Percentiles rank a stretch among this genome's conserved stretches.
These are phyloP conservation scores for Copromyces sp. DNA, from an alignment of 495 filamentous ascomycete species.

Conservation along the genomic window DNA sequence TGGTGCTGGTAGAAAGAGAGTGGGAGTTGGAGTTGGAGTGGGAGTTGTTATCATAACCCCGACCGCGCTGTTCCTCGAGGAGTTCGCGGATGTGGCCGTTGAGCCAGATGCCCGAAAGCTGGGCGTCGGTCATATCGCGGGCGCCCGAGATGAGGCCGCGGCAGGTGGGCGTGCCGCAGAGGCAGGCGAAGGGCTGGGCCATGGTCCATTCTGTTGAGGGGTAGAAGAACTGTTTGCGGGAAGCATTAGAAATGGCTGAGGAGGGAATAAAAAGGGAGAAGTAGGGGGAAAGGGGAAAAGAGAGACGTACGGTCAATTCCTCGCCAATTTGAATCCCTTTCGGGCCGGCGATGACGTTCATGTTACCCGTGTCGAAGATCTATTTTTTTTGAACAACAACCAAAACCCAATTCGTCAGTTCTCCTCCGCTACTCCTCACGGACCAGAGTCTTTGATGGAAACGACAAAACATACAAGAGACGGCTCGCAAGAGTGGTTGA, in stretches of 20 bases:
- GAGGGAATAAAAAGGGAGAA: not conserved
- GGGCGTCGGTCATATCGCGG: slow-evolving; percentile 34
- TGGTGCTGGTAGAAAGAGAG: slow-evolving; percentile 5
- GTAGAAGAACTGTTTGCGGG: slow-evolving; percentile 51
- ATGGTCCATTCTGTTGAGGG: slow-evolving; percentile 68
- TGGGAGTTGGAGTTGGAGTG: too few relatives aligned
- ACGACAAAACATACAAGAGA: slow-evolving; percentile 37
- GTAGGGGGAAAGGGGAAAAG: not conserved
- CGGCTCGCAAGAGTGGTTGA: slow-evolving; percentile 65
- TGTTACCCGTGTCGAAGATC: slow-evolving; percentile 57
- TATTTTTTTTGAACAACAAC: slow-evolving; percentile 4
- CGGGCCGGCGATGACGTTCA: slow-evolving; percentile 52
- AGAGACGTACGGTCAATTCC: slow-evolving; percentile 44
- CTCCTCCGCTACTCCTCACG: too few relatives aligned
- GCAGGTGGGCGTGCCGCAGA: slow-evolving; percentile 44
- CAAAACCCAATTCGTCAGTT: too few relatives aligned
- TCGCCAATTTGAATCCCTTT: slow-evolving; percentile 48
- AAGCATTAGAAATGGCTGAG: slow-evolving; percentile 1
- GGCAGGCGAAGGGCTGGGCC: slow-evolving; percentile 62
- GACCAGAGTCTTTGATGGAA: too few relatives aligned
- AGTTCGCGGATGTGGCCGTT: slow-evolving; percentile 46
- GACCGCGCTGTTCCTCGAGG: slow-evolving; percentile 25
- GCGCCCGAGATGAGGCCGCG: slow-evolving; percentile 45
- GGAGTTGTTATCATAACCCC: slow-evolving; percentile 5
- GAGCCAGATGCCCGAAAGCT: slow-evolving; percentile 41